Base-by-base conservation (phyloP, 2,329 filamentous ascomycete genomes). In the Nemania sp. region DNA sequence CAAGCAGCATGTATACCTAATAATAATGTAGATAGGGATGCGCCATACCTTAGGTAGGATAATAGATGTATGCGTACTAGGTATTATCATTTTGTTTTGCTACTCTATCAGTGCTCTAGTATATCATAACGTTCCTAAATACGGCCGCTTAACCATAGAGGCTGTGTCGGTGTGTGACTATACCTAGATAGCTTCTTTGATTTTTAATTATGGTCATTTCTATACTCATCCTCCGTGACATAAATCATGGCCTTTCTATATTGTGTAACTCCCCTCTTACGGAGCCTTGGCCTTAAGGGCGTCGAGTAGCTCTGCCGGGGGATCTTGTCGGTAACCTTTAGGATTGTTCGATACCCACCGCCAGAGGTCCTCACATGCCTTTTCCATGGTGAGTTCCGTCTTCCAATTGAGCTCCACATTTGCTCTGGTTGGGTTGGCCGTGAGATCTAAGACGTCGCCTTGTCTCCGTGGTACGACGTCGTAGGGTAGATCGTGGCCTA, bases 321-420 rank as follows among this genome's bases (percentile, higher is more conserved):
- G 93, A 73, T 94, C 87, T 83, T 98, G 94, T 73, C 92, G 88
- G 84, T 98, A 98, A 24, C 96, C 96, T 82, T 94, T 90, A 26
- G 96, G 96, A 84, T 98, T 98, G 83, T 98, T 98, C 83, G 92
- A 87, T 18, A 97, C 97, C 96, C 96, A 99, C 77, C 90, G 90
- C 96, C 96, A 99, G 73, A 99, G 86, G 81, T 99, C 94, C 74
- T 90, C 89, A 80, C 96, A 99, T 27, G 95, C 94, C 80, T 97
- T 90, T 83, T 98, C 95, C 79, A 99, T 89, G 22, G 92, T 94
- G 66, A 92, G 86, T 83, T 97, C 88, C 0, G 96, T 94, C 86
- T 94, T 94, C 96, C 96, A 99, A 71, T 89, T 85, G 62, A 99
- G 87, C 84, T 99, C 96, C 79, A 89, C 84, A 82, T 97, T 97